phyloP scores from a whole-genome alignment of 257 asterid genomes.

The Solanum arcanum region DNA sequence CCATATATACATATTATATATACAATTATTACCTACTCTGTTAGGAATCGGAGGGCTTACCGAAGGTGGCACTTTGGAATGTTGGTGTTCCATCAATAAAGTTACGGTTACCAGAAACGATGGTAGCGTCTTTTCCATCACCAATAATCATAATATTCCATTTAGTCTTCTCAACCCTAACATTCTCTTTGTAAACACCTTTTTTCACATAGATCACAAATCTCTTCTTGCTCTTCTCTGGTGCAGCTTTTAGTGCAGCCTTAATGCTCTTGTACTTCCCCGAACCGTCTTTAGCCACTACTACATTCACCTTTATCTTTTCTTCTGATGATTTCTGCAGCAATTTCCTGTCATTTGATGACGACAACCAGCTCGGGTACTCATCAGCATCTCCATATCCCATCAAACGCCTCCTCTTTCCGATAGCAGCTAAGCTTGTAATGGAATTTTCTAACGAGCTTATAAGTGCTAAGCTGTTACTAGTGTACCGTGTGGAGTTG shows the following conservation, averaged over 20 bases:
- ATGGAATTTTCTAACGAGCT: slow-evolving; percentile 27
- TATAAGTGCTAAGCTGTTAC: slow-evolving; percentile 61
- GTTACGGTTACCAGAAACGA: slow-evolving; percentile 28
- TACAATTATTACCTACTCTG: neutral
- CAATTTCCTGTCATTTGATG: slow-evolving; percentile 35
- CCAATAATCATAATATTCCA: slow-evolving; percentile 49
- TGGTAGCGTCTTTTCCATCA: slow-evolving; percentile 30
- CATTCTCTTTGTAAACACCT: slow-evolving; percentile 34
- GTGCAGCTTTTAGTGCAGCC: slow-evolving; percentile 34
- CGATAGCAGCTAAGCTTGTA: slow-evolving; percentile 16
- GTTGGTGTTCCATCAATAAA: slow-evolving; percentile 41
- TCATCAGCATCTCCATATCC: slow-evolving; percentile 1
- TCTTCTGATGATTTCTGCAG: slow-evolving; percentile 2
- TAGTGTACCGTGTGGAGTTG: slow-evolving; percentile 46
- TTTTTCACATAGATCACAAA: slow-evolving; percentile 33
- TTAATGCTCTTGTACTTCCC: slow-evolving; percentile 27
- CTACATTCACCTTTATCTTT: slow-evolving; percentile 24
- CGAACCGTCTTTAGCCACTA: slow-evolving; percentile 38
- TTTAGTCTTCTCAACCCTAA: slow-evolving; percentile 27
- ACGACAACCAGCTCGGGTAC: slow-evolving; percentile 38
- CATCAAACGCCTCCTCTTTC: slow-evolving; percentile 48
- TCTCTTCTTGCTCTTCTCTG: slow-evolving; percentile 24
- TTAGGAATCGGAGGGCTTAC: slow-evolving; percentile 7
- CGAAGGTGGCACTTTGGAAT: slow-evolving; percentile 35
- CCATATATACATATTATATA: no score